Evolutionary conservation across 169 alveolate species (phyloP), one percentile per base, ranked within the genome.

Genomic region (Plasmodium sp.): DNA sequence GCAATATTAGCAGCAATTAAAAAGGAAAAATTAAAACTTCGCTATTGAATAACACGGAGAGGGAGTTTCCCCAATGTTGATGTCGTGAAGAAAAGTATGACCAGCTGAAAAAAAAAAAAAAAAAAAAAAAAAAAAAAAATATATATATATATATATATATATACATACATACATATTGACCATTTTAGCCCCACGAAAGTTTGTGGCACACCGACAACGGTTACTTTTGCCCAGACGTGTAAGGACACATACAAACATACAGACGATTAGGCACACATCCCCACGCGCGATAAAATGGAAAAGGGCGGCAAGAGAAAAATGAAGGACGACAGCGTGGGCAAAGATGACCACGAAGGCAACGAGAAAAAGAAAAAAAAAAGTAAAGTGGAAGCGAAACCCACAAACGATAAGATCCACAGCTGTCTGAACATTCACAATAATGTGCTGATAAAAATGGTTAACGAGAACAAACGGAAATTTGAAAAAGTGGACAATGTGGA

Each of bases 371-470:
- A 62, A 31, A 79, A 88, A 73, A 88, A 67, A 27, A 80, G 83
- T 6, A 88, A 88, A 62, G 43, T 88, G 22, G 94, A 88, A 80
- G 72, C 81, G 72, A 88, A 88, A 45, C 51, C 72, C 7, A 43
- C 71, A 77, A 77, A 77, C 48, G 83, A 56, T 62, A 88, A 73
- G 79, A 31, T 43, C 18, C 34, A 77, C 33, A 88, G n/a, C 16
- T 79, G 73, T n/a, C 51, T 88, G 80, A 54, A 88, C 18, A 51
- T 88, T 36, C 94, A 88, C 36, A 88, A 88, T 54, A 88, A 88
- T 80, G 22, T 88, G 10, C 73, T 88, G 36, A 79, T 80, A 74
- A 88, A 77, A 56, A n/a, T 56, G 41, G 33, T 79, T 36, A 88
- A 88, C 39, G 94, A 88, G 71, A 88, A 88, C 73, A 81, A 88